Evolutionary conservation across 2,329 filamentous ascomycete species (phyloP), one percentile per base, ranked within the genome.

Genomic region (Blumeriella jaapii): DNA sequence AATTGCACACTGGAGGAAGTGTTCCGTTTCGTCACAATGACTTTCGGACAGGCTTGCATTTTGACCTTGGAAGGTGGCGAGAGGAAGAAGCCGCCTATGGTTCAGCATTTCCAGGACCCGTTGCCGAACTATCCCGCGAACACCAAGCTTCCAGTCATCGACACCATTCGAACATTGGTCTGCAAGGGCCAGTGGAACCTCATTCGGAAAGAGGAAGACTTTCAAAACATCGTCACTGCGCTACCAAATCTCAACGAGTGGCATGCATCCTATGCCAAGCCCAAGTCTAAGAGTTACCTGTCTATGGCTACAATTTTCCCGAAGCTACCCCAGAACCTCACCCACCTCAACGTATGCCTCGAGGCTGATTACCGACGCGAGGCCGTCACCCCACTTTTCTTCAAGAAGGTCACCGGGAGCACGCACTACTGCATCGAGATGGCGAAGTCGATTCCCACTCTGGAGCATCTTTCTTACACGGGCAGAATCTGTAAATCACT

Each of bases 151-250:
- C 51, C 53, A 9, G 35, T 36, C 3, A 55, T 63, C 22, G 49
- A 55, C 14, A 69, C 70, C 2, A 68, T 85, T 19, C 68, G 68
- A 34, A 82, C 78, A 1, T 64, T 85, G 13, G 71, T 84, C 27
- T 78, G 79, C 56, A 76, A 79, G 48, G 80, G 80, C 5, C 78
- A 83, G 46, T 86, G 80, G 80, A 85, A 85, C 51, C 64, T 85
- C 17, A 78, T 83, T 55, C 66, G 80, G 29, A 63, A 68, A 11
- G 61, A 70, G 27, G 59, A 63, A 12, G 78, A 85, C 54, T 84
- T 81, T 57, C 59, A 65, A 37, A 65, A 64, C 33, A 67, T 86
- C 31, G 63, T 73, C 13, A 56, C 60, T 9, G 78, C 78, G 4
- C 55, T 85, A 27, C 81, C 81, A 1, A 75, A 71, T 41, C 59